Evolutionary conservation across 1,139 yeast genomes (phyloP), one percentile per base, ranked within the genome.

Genomic region (Yamadazyma membranifaciens): DNA sequence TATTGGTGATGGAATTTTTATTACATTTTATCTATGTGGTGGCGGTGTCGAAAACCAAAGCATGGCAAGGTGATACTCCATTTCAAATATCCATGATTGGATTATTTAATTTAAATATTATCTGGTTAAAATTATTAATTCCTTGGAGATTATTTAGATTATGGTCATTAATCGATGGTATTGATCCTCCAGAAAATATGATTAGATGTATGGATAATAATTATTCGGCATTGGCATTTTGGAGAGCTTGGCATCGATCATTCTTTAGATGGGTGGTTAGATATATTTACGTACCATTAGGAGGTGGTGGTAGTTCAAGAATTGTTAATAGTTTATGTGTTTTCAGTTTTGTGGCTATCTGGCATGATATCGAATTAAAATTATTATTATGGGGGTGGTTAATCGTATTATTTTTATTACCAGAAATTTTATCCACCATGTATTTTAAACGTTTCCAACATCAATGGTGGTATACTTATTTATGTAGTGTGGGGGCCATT

Each of bases 191-290:
- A 1, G 99, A 94, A 59, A 94, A 94, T 56, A 94, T 94, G 98
- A 81, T 94, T 43, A 73, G 99, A 43, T 91, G 98, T 58, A 88
- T 94, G 80, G 87, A 88, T 60, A 88, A 94, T 62, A 94, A 92
- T 62, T 92, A 84, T 60, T 85, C 95, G 20, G 94, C 97, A 0
- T 63, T 87, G 46, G 89, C 95, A 9, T 94, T 94, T 60, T 94
- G 99, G 99, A 77, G 98, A 56, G 95, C 97, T 2, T 94, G 99
- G 99, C 99, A 94, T 60, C 76, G 98, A 52, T 85, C 95, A 32
- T 94, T 72, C 65, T 91, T 92, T 63, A 77, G 87, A 50, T 94
- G 97, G 95, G 84, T 87, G 33, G 75, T 86, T 13, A 73, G 96
- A 47, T 82, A 82, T 52, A 76, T 92, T 35, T 92, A 92, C 55